These are phyloP conservation scores for Lasiosphaeria miniovina DNA, from an alignment of 495 filamentous ascomycete species.

Conservation along the genomic window DNA sequence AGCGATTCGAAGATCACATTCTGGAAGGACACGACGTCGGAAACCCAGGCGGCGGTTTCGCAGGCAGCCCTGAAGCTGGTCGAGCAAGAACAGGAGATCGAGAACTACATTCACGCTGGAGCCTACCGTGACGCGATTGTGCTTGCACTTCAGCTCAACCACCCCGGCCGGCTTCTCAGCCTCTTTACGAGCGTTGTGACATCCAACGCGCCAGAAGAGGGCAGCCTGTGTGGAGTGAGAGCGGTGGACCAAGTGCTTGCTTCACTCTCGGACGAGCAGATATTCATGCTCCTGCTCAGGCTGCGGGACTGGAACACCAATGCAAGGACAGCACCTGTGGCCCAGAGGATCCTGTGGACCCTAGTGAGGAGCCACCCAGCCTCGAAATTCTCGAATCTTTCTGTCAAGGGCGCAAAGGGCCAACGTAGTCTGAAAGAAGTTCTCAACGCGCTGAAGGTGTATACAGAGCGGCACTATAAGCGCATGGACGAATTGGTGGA, in stretches of 20 bases:
- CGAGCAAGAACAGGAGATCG: conserved; percentile 87
- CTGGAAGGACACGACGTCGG: conserved; percentile 89
- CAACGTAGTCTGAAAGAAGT: conserved; percentile 75
- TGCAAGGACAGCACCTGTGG: conserved; percentile 75
- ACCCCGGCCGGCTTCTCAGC: conserved; percentile 77
- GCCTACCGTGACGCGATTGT: conserved; percentile 91
- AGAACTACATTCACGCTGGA: conserved; percentile 83
- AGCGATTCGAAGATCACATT: conserved; percentile 88
- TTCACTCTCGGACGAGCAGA: conserved; percentile 74
- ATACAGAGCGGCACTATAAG: conserved; percentile 89
- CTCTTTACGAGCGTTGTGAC: conserved; percentile 80
- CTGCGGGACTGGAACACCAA: conserved; percentile 97
- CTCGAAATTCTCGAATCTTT: conserved; percentile 56
- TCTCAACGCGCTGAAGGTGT: conserved; percentile 73
- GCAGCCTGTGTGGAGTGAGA: conserved; percentile 65
- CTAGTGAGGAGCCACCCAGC: conserved; percentile 76
- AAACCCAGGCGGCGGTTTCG: conserved; percentile 67
- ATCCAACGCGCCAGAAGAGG: conserved; percentile 55
- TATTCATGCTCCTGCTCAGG: conserved; percentile 73
- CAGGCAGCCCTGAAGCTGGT: conserved; percentile 72
- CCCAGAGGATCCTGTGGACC: conserved; percentile 80
- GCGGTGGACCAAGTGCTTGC: conserved; percentile 83
- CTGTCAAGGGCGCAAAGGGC: conserved; percentile 60
- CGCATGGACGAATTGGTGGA: conserved; percentile 85
- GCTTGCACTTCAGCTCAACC: conserved; percentile 86